phyloP scores from a whole-genome alignment of 352 stramenopile species.

The Pythium monospermum region DNA sequence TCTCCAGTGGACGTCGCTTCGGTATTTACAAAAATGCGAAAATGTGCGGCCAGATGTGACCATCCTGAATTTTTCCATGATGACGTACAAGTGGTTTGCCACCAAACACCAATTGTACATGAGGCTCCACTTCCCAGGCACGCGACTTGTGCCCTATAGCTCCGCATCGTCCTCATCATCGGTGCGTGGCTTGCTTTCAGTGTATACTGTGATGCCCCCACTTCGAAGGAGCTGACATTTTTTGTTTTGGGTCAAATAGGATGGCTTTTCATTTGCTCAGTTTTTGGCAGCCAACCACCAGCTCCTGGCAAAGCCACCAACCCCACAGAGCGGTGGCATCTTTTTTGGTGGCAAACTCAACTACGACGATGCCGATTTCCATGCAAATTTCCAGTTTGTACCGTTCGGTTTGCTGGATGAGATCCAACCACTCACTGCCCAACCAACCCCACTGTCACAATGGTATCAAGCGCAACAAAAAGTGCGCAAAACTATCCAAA shows the following conservation, averaged over 20 bases:
- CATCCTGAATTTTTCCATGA: conserved; percentile 83
- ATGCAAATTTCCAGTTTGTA: conserved; percentile 37
- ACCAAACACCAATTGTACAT: conserved; percentile 49
- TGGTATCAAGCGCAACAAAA: conserved; percentile 45
- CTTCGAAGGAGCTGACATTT: not conserved
- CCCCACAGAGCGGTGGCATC: conserved; percentile 29
- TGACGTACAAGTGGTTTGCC: conserved; percentile 69
- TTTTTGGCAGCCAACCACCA: conserved; percentile 20
- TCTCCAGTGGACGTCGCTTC: conserved; percentile 81
- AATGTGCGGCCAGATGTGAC: conserved; percentile 44
- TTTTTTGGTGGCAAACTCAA: conserved; percentile 73
- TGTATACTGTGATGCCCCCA: no score
- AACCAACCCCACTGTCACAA: conserved; percentile 20
- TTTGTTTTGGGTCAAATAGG: no score
- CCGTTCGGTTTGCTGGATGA: conserved; percentile 56
- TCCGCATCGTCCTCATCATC: conserved; percentile 3
- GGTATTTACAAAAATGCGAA: conserved; percentile 87
- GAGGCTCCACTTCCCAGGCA: conserved; percentile 44
- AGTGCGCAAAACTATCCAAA: conserved; percentile 32
- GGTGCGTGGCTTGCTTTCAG: not conserved
- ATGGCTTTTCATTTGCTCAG: conserved; percentile 25
- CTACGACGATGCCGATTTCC: conserved; percentile 50
- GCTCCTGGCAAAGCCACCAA: not conserved
- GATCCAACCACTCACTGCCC: conserved; percentile 25
- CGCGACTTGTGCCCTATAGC: conserved; percentile 15